These are phyloP conservation scores for Rhodamnia argentea DNA, from an alignment of 345 rosid species.

Conservation along the genomic window DNA sequence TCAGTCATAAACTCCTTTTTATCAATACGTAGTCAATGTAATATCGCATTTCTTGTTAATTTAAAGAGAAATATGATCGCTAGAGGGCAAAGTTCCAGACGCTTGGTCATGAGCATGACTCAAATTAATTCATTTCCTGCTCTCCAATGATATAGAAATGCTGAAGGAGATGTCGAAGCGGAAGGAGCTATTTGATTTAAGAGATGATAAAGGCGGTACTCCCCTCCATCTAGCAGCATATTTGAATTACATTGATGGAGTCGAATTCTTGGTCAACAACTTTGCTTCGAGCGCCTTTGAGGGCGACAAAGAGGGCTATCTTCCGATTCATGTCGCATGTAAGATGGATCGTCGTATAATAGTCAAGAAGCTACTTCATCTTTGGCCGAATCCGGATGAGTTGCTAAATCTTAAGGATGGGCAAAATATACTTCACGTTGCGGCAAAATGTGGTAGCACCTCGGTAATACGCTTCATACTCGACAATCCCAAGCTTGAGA, in stretches of 20 bases:
- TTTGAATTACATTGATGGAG: not conserved
- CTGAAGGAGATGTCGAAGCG: not conserved
- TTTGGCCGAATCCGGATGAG: not conserved
- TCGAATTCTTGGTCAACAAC: not conserved
- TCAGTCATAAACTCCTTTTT: no score
- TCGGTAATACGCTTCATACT: not conserved
- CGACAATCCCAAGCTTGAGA: not conserved
- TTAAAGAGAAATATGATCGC: not conserved
- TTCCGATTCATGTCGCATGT: not conserved
- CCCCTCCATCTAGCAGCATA: not conserved
- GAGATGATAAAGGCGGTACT: fast-evolving
- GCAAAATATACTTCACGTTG: not conserved
- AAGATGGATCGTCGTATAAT: not conserved
- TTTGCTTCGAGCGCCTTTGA: not conserved
- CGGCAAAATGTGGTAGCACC: not conserved
- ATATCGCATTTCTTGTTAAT: no score
- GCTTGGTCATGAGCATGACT: not conserved
- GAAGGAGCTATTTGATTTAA: not conserved
- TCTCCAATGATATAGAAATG: not conserved
- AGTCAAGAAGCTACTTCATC: not conserved
- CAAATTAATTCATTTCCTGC: not conserved
- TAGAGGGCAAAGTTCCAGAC: not conserved
- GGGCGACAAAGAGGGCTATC: not conserved
- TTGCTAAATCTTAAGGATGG: not conserved
- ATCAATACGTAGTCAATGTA: no score